Conservation (phyloP, 2,329 filamentous ascomycete genomes). For the Exophiala sp. region DNA sequence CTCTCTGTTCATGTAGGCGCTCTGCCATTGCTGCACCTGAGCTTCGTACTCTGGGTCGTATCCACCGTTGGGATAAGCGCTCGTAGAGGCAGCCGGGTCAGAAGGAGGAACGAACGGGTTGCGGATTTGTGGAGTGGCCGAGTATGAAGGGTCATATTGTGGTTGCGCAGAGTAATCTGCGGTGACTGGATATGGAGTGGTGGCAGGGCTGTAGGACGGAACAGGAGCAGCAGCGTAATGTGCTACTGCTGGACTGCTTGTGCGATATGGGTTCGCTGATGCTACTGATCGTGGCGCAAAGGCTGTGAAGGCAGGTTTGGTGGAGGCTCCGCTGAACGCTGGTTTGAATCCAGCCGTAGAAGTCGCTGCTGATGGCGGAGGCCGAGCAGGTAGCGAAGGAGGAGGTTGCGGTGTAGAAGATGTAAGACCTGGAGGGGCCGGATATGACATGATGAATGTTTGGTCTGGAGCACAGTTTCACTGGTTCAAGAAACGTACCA, state of each 20-base stretch:
- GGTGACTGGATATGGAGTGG: conserved; percentile 28
- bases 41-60: conserved; percentile 75
- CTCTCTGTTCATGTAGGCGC: conserved; percentile 69
- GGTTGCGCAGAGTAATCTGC: conserved; percentile 45
- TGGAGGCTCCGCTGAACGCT: conserved; percentile 42
- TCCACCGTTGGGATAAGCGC: conserved; percentile 35
- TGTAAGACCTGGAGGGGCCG: conserved; percentile 70
- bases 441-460: conserved; percentile 69
- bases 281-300: conserved; percentile 58
- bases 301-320: conserved; percentile 43
- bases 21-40: conserved; percentile 92
- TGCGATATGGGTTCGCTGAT: conserved; percentile 37
- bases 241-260: conserved; percentile 32
- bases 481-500: conserved; percentile 23
- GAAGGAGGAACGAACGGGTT: conserved; percentile 65
- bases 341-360: conserved; percentile 39
- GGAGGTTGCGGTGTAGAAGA: conserved; percentile 38
- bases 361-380: conserved; percentile 55
- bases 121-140: conserved; percentile 54
- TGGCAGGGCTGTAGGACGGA: conserved; percentile 28
- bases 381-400: conserved; percentile 69
- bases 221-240: conserved; percentile 37
- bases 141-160: conserved; percentile 40
- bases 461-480: conserved; percentile 32
- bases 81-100: conserved; percentile 47